Percentiles rank a stretch among this genome's conserved stretches.
These are phyloP conservation scores for Paraurostyla sp. DNA, from an alignment of 73 alveolate species.

Conservation along the genomic window DNA sequence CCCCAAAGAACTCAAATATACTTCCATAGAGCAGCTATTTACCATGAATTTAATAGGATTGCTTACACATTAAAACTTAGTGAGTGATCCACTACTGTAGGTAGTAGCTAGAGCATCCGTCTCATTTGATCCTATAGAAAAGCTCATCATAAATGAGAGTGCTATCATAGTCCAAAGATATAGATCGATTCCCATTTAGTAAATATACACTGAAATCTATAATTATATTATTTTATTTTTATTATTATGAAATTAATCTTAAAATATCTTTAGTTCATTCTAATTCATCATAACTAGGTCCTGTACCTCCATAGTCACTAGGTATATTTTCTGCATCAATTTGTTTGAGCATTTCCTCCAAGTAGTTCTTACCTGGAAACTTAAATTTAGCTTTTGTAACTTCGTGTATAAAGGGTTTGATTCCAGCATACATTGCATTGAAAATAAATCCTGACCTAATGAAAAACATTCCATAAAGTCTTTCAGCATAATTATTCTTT, in stretches of 20 bases:
- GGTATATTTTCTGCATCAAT: conserved; percentile 23
- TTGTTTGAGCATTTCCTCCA: neutral
- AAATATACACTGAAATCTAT: too few relatives aligned
- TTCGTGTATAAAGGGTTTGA: conserved; percentile 49
- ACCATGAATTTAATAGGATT: neutral
- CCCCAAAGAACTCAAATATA: neutral
- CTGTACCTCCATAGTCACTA: conserved; percentile 49
- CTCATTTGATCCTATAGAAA: neutral
- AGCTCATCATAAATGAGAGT: neutral
- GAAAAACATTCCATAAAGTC: conserved; percentile 15
- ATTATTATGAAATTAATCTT: too few relatives aligned
- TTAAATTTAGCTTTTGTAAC: conserved; percentile 43
- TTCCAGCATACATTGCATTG: conserved; percentile 36
- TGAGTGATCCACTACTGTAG: neutral
- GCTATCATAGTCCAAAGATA: neutral
- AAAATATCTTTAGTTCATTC: too few relatives aligned
- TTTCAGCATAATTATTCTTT: conserved; percentile 49
- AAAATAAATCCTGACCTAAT: conserved; percentile 33
- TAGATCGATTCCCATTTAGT: neutral
- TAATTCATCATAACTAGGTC: conserved; percentile 33
- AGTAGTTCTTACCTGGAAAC: conserved; percentile 34
- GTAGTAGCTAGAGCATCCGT: neutral
- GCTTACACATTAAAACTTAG: neutral
- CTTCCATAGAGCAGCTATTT: neutral
- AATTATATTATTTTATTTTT: too few relatives aligned